Percentiles rank a stretch among this genome's conserved stretches.
phyloP scores from a whole-genome alignment of 1,139 yeast genomes.

The Zygoascus hellenicus region DNA sequence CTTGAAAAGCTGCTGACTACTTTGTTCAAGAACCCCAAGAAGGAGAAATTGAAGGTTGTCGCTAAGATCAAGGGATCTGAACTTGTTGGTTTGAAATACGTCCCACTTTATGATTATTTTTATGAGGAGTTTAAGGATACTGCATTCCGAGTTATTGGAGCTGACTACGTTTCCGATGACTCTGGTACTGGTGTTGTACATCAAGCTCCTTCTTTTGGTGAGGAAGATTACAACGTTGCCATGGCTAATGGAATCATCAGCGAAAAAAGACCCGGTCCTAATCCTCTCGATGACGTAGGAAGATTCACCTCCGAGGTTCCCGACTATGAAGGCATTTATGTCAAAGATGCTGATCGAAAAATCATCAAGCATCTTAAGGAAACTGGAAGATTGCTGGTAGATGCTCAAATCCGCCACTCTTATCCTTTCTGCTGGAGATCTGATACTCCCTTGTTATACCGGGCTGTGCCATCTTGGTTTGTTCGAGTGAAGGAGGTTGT shows the following conservation, averaged over 20 bases:
- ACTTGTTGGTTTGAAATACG: slow-evolving; percentile 70
- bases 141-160: slow-evolving; percentile 78
- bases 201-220: slow-evolving; percentile 99
- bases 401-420: slow-evolving; percentile 85
- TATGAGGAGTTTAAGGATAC: slow-evolving; percentile 61
- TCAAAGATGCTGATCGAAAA: slow-evolving; percentile 90
- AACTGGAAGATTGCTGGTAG: slow-evolving; percentile 66
- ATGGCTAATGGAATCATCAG: slow-evolving; percentile 66
- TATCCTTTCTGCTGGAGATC: slow-evolving; percentile 99
- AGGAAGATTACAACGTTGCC: slow-evolving; percentile 89
- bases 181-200: slow-evolving; percentile 99
- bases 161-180: slow-evolving; percentile 81
- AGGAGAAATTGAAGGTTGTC: slow-evolving; percentile 78
- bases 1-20: slow-evolving; percentile 76
- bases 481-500: slow-evolving; percentile 81
- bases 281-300: slow-evolving; percentile 92
- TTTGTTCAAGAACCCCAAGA: slow-evolving; percentile 88
- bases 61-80: slow-evolving; percentile 76
- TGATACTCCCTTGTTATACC: slow-evolving; percentile 92
- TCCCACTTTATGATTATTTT: slow-evolving; percentile 79
- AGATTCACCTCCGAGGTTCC: slow-evolving; percentile 66
- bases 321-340: slow-evolving; percentile 77
- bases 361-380: slow-evolving; percentile 82
- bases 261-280: slow-evolving; percentile 72
- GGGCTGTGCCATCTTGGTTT: slow-evolving; percentile 98